phyloP scores from a whole-genome alignment of 306 rosid genomes.

The Spatholobus suberectus region DNA sequence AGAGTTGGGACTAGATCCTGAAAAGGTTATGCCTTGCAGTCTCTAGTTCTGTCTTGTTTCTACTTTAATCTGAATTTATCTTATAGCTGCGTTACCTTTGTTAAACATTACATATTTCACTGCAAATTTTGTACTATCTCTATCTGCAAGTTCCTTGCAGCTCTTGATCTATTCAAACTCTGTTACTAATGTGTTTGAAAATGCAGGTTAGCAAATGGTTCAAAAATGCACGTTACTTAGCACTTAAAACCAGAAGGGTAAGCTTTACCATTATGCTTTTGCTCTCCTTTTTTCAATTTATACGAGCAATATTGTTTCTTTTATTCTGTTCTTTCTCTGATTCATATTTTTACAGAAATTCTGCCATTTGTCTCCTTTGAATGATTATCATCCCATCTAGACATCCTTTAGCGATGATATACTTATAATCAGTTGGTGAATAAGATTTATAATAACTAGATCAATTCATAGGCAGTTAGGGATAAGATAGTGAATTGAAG shows the following conservation, averaged over 20 bases:
- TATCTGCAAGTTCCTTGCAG: not conserved
- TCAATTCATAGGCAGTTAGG: not conserved
- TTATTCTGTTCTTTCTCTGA: not conserved
- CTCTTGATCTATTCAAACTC: constrained; percentile 25
- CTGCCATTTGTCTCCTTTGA: not conserved
- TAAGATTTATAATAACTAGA: not conserved
- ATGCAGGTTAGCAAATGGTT: constrained; percentile 96
- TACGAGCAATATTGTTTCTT: not conserved
- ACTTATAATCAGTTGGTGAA: not conserved
- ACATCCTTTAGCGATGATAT: constrained; percentile 12
- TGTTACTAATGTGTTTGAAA: constrained; percentile 34
- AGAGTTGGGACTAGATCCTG: constrained; percentile 83
- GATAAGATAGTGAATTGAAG: not conserved
- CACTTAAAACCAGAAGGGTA: constrained; percentile 87
- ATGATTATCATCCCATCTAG: constrained; percentile 11
- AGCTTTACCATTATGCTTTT: constrained; percentile 27
- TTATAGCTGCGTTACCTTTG: not conserved
- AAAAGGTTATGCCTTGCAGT: constrained; percentile 62
- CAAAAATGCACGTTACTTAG: constrained; percentile 90
- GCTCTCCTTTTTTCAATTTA: not conserved
- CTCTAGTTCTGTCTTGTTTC: constrained; percentile 19
- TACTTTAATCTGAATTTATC: constrained; percentile 20
- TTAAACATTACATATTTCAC: constrained; percentile 1
- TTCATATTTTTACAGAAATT: constrained; percentile 6
- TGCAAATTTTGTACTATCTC: constrained; percentile 8